Conservation (phyloP, 179 eudicot genomes). For the Monotropa hypopitys region DNA sequence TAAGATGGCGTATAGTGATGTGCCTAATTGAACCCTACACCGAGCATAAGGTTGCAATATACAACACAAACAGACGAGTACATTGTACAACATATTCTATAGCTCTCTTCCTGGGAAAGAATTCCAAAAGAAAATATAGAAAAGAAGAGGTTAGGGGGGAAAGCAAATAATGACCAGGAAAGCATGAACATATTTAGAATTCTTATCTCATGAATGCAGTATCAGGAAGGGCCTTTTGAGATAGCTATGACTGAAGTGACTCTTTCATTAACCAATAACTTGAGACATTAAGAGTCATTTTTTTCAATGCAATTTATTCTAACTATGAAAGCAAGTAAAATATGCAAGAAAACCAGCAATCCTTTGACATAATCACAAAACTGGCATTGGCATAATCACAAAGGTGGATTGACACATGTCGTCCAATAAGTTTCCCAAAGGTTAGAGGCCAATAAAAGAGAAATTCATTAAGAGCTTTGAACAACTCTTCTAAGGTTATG, state of each 20-base stretch:
- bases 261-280: too few relatives aligned
- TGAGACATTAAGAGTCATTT: neutral
- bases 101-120: neutral
- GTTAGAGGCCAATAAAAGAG: too few relatives aligned
- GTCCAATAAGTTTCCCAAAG: too few relatives aligned
- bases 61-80: neutral
- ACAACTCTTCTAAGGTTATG: too few relatives aligned
- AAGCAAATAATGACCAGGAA: neutral
- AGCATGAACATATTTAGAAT: neutral
- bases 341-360: neutral
- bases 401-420: too few relatives aligned
- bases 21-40: neutral
- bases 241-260: neutral
- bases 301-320: neutral
- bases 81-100: neutral
- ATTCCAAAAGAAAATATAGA: neutral
- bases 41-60: neutral
- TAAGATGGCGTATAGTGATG: neutral
- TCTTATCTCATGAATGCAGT: neutral
- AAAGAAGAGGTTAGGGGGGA: too few relatives aligned
- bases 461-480: too few relatives aligned
- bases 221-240: neutral
- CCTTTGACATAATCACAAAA: neutral
- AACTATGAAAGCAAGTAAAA: neutral
- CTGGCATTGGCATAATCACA: neutral